phyloP scores from a whole-genome alignment of 495 filamentous ascomycete genomes.

The Amorphotheca resinae region DNA sequence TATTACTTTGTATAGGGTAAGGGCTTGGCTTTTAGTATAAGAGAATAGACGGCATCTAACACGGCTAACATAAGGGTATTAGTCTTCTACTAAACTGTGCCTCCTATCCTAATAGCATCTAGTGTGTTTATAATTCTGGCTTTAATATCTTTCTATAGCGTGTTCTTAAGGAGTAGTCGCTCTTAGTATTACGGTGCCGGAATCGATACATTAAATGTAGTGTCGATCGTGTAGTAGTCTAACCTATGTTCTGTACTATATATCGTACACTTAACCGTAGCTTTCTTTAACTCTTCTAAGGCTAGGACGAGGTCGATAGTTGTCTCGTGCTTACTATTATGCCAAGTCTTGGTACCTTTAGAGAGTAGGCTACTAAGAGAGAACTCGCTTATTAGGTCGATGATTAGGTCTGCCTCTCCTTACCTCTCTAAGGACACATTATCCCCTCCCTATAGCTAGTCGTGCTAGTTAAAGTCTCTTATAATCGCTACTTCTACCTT shows the following conservation, averaged over 20 bases:
- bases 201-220: slow-evolving; percentile 18
- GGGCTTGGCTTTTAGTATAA: slow-evolving; percentile 8
- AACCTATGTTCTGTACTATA: slow-evolving; percentile 24
- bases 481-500: slow-evolving; percentile 18
- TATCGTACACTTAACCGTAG: slow-evolving; percentile 21
- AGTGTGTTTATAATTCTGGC: slow-evolving; percentile 5
- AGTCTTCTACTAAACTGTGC: slow-evolving; percentile 5
- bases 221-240: slow-evolving; percentile 25
- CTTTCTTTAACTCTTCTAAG: slow-evolving; percentile 14
- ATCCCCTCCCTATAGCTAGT: slow-evolving; percentile 29
- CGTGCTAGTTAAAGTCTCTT: slow-evolving; percentile 27
- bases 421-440: slow-evolving; percentile 19
- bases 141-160: slow-evolving; percentile 18
- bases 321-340: slow-evolving; percentile 18
- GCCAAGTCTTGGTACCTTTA: slow-evolving; percentile 24
- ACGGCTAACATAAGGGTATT: slow-evolving; percentile 5
- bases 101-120: not conserved
- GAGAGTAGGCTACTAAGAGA: slow-evolving; percentile 22
- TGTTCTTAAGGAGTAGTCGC: slow-evolving; percentile 23
- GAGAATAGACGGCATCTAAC: slow-evolving; percentile 3
- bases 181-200: slow-evolving; percentile 7
- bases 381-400: slow-evolving; percentile 26
- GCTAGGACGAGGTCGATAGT: slow-evolving; percentile 24
- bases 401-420: slow-evolving; percentile 27
- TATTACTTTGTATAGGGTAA: slow-evolving; percentile 14